A percentile compares a stretch with the other conserved stretches of the same genome.
These are phyloP conservation scores for Fusarium nelsonii DNA, from an alignment of 2,329 filamentous ascomycete species.

Conservation along the genomic window DNA sequence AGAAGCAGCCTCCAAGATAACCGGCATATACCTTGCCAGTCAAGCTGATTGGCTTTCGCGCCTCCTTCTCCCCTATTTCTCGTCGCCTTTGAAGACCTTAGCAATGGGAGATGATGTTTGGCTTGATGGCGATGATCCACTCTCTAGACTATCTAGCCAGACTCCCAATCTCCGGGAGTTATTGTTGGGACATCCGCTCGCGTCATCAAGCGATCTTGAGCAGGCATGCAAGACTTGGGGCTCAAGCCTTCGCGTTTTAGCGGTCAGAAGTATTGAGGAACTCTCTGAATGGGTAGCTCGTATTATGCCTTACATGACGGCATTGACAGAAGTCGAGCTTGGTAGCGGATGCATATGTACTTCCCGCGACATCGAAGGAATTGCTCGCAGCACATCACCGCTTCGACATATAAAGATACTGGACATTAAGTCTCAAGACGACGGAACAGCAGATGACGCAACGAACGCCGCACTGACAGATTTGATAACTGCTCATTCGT, in stretches of 20 bases:
- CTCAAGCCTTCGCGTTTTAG: background rate
- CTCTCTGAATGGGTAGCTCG: background rate
- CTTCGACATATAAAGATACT: background rate
- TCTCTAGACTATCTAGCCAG: background rate
- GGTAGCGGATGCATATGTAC: background rate
- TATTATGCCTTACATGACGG: background rate
- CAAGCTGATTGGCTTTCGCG: background rate
- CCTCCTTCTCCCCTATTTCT: background rate
- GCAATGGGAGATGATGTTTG: background rate
- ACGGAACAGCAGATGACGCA: background rate
- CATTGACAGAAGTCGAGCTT: background rate
- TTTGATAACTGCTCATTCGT: slow-evolving; percentile 11
- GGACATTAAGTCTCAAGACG: rapidly evolving
- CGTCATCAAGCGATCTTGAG: background rate
- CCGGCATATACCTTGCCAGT: background rate
- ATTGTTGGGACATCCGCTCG: rapidly evolving
- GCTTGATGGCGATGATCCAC: background rate
- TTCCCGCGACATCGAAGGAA: background rate
- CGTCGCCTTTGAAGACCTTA: background rate
- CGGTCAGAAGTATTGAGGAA: background rate
- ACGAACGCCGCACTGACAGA: background rate
- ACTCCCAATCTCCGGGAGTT: background rate
- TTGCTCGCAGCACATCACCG: background rate
- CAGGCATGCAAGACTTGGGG: slow-evolving; percentile 2
- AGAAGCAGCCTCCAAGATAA: background rate